Evolutionary conservation across 2,329 filamentous ascomycete genomes (phyloP).

Genomic region (Tolypocladium ophioglossoides): DNA sequence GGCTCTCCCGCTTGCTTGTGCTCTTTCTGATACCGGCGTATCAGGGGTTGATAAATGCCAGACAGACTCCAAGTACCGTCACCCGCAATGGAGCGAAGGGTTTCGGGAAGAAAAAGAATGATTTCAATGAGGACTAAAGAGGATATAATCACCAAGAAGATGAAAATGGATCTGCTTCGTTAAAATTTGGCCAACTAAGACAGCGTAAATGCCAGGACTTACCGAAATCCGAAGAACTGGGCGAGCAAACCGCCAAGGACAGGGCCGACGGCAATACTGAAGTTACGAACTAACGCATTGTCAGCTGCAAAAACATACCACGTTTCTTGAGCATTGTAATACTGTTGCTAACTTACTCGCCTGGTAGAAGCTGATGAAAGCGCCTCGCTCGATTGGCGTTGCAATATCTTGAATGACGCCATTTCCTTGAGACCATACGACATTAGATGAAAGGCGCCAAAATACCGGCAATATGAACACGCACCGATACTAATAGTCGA

Average conservation of each 20-base stretch:
- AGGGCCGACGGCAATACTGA: conserved; percentile 17
- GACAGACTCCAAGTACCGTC: conserved; percentile 12
- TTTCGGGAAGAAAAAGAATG: conserved; percentile 16
- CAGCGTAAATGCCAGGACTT: not conserved
- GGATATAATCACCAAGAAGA: conserved; percentile 15
- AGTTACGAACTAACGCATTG: not conserved
- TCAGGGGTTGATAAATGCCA: conserved; percentile 15
- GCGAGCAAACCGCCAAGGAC: conserved; percentile 20
- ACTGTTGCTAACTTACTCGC: conserved; percentile 4
- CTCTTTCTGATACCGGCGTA: conserved; percentile 1
- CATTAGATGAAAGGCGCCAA: too few relatives aligned
- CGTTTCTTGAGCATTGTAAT: too few relatives aligned
- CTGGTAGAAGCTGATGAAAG: conserved; percentile 10
- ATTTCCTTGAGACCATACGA: not conserved
- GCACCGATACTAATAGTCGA: conserved; percentile 12
- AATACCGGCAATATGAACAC: too few relatives aligned
- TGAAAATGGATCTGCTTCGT: conserved; percentile 15
- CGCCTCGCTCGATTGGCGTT: conserved; percentile 7
- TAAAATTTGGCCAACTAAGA: not conserved
- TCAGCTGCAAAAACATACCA: too few relatives aligned
- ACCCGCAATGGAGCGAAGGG: conserved; percentile 15
- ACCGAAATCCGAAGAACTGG: conserved; percentile 13
- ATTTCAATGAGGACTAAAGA: conserved; percentile 10
- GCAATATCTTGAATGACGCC: conserved; percentile 13
- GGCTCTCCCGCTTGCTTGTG: not conserved